phyloP scores from a whole-genome alignment of 352 stramenopile genomes.

The Globisporangium yorkense region DNA sequence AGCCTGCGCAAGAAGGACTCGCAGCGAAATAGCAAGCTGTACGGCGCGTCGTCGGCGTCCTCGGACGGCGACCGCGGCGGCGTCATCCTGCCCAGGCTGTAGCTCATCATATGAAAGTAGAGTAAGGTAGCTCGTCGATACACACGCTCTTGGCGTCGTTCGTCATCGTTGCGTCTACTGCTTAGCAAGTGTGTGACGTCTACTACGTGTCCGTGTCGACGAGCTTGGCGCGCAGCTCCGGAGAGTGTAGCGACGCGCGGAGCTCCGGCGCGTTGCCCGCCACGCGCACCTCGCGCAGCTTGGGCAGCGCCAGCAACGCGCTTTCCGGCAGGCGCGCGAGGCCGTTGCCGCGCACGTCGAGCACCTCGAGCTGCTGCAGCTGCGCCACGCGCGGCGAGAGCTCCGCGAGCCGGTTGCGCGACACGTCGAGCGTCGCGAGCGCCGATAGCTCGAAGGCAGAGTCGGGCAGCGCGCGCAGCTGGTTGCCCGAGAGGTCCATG shows the following conservation, averaged over 20 bases:
- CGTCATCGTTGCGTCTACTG: not conserved
- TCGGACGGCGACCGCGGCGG: constrained; percentile 23
- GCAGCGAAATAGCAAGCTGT: constrained; percentile 37
- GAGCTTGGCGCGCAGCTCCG: constrained; percentile 31
- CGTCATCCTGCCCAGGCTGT: constrained; percentile 50
- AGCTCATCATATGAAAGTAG: constrained; percentile 1
- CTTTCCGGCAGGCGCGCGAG: constrained; percentile 34
- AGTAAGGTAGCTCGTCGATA: not conserved
- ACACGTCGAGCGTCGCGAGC: constrained; percentile 53
- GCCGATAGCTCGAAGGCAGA: constrained; percentile 62
- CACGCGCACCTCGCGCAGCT: constrained; percentile 36
- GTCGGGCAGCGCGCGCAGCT: constrained; percentile 69
- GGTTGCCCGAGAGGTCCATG: constrained; percentile 76
- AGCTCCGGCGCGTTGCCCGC: constrained; percentile 36
- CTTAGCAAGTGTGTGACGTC: not conserved
- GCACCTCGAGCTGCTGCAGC: constrained; percentile 48
- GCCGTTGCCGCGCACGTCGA: constrained; percentile 57
- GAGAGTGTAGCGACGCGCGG: constrained; percentile 15
- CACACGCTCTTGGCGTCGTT: not conserved
- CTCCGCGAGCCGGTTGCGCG: constrained; percentile 54
- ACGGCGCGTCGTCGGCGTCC: constrained; percentile 1
- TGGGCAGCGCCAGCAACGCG: constrained; percentile 28
- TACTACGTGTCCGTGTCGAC: constrained; percentile 1
- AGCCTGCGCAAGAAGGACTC: constrained; percentile 33
- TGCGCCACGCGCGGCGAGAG: constrained; percentile 37